Conservation (phyloP, 768 basidiomycete species). For the Lentinus tigrinus region DNA sequence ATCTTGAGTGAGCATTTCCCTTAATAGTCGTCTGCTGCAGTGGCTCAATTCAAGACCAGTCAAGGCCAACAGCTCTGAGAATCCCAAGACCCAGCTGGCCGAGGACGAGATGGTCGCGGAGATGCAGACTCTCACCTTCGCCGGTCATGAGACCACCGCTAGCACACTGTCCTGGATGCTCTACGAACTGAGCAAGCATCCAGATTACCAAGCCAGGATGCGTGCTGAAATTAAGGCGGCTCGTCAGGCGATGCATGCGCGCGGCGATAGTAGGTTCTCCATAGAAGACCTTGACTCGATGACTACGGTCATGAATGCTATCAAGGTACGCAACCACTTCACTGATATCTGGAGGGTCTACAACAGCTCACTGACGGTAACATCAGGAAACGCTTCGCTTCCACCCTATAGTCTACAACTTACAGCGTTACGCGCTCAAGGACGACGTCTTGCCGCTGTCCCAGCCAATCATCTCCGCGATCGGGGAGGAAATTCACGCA, state of each 20-base stretch:
- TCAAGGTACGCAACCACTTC: constrained; percentile 25
- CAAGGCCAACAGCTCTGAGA: constrained; percentile 16
- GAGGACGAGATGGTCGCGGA: constrained; percentile 14
- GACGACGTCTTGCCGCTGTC: constrained; percentile 35
- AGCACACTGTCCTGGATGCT: constrained; percentile 3
- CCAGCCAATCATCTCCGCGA: constrained; percentile 27
- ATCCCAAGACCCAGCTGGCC: constrained; percentile 1
- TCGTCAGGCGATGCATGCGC: neutral
- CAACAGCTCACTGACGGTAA: neutral
- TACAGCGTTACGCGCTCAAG: constrained; percentile 16
- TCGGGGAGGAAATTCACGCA: constrained; percentile 22
- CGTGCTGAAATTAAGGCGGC: constrained; percentile 8
- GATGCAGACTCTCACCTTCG: constrained; percentile 2
- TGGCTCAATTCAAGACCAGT: neutral
- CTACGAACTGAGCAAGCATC: constrained; percentile 3
- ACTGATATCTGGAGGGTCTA: neutral
- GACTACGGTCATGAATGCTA: neutral
- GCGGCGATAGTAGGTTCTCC: constrained; percentile 8
- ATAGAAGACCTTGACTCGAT: constrained; percentile 7
- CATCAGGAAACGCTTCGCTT: constrained; percentile 21
- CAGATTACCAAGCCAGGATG: neutral
- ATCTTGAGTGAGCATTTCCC: constrained; percentile 2
- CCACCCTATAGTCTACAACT: constrained; percentile 17
- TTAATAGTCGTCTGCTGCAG: neutral
- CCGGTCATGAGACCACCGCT: constrained; percentile 1